Base-by-base conservation (phyloP, 2,329 filamentous ascomycete species). In the Nothophaeocryptopus gaeumannii region DNA sequence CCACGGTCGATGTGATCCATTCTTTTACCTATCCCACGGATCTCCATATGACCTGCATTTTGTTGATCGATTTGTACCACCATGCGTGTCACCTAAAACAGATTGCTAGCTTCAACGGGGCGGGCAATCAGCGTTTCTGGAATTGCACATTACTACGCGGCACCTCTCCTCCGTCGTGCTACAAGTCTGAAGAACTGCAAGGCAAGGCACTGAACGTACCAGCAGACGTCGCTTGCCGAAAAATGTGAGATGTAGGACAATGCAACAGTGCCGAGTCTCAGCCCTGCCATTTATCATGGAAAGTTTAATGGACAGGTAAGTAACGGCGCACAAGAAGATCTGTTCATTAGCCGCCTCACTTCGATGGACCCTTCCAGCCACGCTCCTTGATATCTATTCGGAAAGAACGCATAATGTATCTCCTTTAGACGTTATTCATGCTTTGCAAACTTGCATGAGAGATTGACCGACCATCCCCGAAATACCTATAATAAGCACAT, bases 21-120 rank as follows among this genome's bases (percentile, higher is more conserved):
- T 37, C 38, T 29, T 26, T 40, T 45, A 26, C 29, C 29, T 45
- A 32, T 36, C 47, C 47, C 47, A 16, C 38, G 36, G 42, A 46
- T 45, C 41, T 45, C 47, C 47, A 45, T 45, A 40, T 41, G 42
- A 29, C 47, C 31, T 50, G 47, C 47, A 50, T 31, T 26, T 26
- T 7, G 31, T 45, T 31, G 47, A 50, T 45, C 47, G 41, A 20
- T 31, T 50, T 43, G 47, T 39, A 40, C 43, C 13, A 41, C 47
- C 41, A 37, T 40, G 42, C 43, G 42, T 39, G 37, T 20, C 26
- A 32, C 44, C 35, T 20, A 11, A 38, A 39, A 20, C 15, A 32
- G 44, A 33, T 15, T 26, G 33, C 20, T 12, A 30, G 33, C 14
- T 45, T 45, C 29, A 45, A 43, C 8, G 12, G 30, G 15, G 40